Base-by-base conservation (phyloP, 2,329 filamentous ascomycete species). In the Penicillium sp. region DNA sequence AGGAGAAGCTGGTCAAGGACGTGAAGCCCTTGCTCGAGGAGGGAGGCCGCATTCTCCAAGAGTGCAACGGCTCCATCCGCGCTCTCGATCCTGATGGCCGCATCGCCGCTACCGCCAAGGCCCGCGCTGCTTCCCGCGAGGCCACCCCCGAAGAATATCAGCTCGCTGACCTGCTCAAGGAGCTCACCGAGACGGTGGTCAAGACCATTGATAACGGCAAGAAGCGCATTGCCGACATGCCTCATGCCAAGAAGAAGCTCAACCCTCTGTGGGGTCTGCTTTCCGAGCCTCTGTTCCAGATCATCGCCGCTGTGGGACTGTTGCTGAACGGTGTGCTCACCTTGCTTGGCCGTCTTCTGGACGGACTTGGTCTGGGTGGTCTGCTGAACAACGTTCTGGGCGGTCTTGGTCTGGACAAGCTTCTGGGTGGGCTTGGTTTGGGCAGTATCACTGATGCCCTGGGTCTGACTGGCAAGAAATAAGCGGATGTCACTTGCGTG, bases 221-320 rank as follows among this genome's bases (percentile, higher is more conserved):
- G 81, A 87, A 85, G 74, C 87, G 88, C 76, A 86, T 95, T 52
- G 83, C 86, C 63, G 86, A 88, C 64, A 93, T 95, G 87, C 90
- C 90, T 5, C 86, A 94, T 58, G 90, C 89, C 38, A 94, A 95
- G 84, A 91, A 95, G 78, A 84, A 91, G 75, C 79, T 95, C 51
- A 95, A 91, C 73, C 90, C 90, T 9, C 81, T 96, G 28, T 95
- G 90, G 89, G 82, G 76, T 28, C 76, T 95, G 42, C 62, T 71
- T 6, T 64, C 61, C 33, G 88, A 95, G 76, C 90, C 90, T 9
- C 75, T 95, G 24, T 88, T 90, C 79, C 90, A 96, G 78, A 95
- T 95, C 65, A 79, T 95, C 42, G 88, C 90, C 7, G 90, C 88
- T 9, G 90, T 95, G 39, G 90, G 90, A 24, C 73, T 95, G 50